Conservation (phyloP, 2,329 filamentous ascomycete genomes). For the Metarhizium brunneum region DNA sequence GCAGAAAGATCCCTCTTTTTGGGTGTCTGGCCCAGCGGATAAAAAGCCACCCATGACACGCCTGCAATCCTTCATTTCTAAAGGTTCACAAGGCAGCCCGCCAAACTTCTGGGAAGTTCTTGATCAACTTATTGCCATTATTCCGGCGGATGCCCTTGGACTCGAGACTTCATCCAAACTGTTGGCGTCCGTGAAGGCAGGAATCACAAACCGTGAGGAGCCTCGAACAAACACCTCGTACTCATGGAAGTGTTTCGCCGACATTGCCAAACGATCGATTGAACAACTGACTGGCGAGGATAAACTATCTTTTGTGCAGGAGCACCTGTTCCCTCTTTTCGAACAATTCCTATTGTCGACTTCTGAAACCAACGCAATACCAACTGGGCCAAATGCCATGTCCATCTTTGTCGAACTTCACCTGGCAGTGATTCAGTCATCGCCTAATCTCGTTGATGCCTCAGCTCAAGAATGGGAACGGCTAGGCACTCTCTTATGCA, state of each 20-base stretch:
- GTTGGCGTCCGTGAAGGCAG: conserved; percentile 57
- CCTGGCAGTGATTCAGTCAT: conserved; percentile 30
- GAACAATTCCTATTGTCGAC: conserved; percentile 43
- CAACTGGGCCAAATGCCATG: conserved; percentile 24
- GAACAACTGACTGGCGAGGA: conserved; percentile 35
- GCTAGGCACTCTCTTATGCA: conserved; percentile 52
- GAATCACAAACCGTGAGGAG: conserved; percentile 68
- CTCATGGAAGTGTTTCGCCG: conserved; percentile 70
- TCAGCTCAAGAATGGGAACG: conserved; percentile 52
- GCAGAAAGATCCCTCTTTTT: conserved; percentile 54
- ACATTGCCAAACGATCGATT: conserved; percentile 47
- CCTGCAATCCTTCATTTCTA: conserved; percentile 65
- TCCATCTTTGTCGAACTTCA: conserved; percentile 38
- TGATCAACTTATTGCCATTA: conserved; percentile 49
- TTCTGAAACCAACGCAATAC: conserved; percentile 25
- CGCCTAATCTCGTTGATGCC: conserved; percentile 34
- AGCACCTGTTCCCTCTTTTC: conserved; percentile 44
- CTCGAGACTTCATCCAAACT: conserved; percentile 49
- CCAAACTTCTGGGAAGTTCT: conserved; percentile 65
- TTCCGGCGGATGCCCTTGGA: conserved; percentile 38
- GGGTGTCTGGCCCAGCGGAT: conserved; percentile 48
- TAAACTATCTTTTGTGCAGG: conserved; percentile 34
- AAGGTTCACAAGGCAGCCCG: conserved; percentile 73
- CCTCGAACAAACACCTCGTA: conserved; percentile 54
- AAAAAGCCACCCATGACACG: conserved; percentile 46